Percentiles rank a stretch among this genome's conserved stretches.
Evolutionary conservation across 441 rosid species (phyloP).

Genomic region (Populus hybrid): DNA sequence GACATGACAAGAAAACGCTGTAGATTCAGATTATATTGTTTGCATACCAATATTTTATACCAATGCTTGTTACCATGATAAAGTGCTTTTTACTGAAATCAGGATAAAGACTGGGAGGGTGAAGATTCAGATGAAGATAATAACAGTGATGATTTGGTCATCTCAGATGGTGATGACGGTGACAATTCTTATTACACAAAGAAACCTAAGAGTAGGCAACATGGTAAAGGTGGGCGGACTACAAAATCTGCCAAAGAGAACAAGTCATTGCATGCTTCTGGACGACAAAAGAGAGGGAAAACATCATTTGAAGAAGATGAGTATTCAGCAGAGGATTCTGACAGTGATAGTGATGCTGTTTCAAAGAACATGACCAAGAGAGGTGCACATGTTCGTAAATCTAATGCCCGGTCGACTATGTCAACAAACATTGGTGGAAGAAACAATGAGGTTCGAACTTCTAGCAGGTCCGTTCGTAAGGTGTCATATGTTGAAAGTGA

Average conservation of each 20-base stretch:
- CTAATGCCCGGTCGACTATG: conserved; percentile 49
- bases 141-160: conserved; percentile 60
- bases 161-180: conserved; percentile 32
- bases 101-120: conserved; percentile 83
- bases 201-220: conserved; percentile 63
- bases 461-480: conserved; percentile 88
- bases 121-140: conserved; percentile 79
- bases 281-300: conserved; percentile 66
- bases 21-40: not conserved
- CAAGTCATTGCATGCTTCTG: conserved; percentile 37
- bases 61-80: not conserved
- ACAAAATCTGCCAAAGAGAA: conserved; percentile 48
- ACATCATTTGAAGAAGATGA: conserved; percentile 60
- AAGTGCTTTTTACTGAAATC: conserved; percentile 16
- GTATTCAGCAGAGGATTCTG: conserved; percentile 72
- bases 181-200: conserved; percentile 68
- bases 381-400: conserved; percentile 62
- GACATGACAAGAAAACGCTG: not conserved
- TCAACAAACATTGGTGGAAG: conserved; percentile 39
- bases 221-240: conserved; percentile 51
- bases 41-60: not conserved
- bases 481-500: conserved; percentile 99
- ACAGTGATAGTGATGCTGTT: conserved; percentile 61
- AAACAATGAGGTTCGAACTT: conserved; percentile 82
- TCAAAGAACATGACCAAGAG: conserved; percentile 65